These are phyloP conservation scores for Mycena chlorophos DNA, from an alignment of 768 basidiomycete genomes.

Conservation along the genomic window DNA sequence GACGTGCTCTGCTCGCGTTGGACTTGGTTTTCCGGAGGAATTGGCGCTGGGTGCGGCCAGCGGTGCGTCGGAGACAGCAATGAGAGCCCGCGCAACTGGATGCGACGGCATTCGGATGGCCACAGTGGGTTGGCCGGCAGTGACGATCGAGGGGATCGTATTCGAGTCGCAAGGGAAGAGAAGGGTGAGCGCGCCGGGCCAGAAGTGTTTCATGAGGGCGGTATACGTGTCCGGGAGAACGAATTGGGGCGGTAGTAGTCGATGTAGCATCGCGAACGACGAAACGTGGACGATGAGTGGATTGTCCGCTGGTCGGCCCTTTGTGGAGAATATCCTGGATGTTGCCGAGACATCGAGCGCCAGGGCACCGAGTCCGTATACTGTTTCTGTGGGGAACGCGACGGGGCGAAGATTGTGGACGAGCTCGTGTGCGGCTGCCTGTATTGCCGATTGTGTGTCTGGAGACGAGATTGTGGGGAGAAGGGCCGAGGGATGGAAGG, in stretches of 20 bases:
- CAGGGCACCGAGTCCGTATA: slow-evolving; percentile 93
- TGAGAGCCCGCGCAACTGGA: slow-evolving; percentile 87
- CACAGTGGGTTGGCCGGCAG: slow-evolving; percentile 76
- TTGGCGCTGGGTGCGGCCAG: slow-evolving; percentile 96
- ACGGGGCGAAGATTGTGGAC: slow-evolving; percentile 54
- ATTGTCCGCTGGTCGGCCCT: slow-evolving; percentile 93
- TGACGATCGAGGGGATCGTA: slow-evolving; percentile 71
- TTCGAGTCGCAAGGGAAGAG: slow-evolving; percentile 76
- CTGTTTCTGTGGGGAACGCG: slow-evolving; percentile 96
- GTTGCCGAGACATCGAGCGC: slow-evolving; percentile 69
- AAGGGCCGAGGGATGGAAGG: slow-evolving; percentile 48
- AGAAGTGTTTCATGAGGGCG: slow-evolving; percentile 78
- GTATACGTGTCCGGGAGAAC: slow-evolving; percentile 64
- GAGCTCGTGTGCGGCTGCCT: slow-evolving; percentile 56
- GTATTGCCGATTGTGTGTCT: slow-evolving; percentile 54
- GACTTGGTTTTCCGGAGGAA: slow-evolving; percentile 90
- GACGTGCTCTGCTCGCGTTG: slow-evolving; percentile 88
- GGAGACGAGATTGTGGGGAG: slow-evolving; percentile 49
- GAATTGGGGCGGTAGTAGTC: slow-evolving; percentile 70
- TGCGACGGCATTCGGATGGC: slow-evolving; percentile 95
- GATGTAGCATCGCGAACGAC: slow-evolving; percentile 74
- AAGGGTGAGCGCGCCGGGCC: slow-evolving; percentile 93
- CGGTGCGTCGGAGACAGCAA: slow-evolving; percentile 69
- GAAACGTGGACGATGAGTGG: slow-evolving; percentile 97
- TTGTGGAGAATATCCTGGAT: slow-evolving; percentile 77